A percentile compares a stretch with the other conserved stretches of the same genome.
These are phyloP conservation scores for Carpinus viminea DNA, from an alignment of 306 rosid genomes.

Conservation along the genomic window DNA sequence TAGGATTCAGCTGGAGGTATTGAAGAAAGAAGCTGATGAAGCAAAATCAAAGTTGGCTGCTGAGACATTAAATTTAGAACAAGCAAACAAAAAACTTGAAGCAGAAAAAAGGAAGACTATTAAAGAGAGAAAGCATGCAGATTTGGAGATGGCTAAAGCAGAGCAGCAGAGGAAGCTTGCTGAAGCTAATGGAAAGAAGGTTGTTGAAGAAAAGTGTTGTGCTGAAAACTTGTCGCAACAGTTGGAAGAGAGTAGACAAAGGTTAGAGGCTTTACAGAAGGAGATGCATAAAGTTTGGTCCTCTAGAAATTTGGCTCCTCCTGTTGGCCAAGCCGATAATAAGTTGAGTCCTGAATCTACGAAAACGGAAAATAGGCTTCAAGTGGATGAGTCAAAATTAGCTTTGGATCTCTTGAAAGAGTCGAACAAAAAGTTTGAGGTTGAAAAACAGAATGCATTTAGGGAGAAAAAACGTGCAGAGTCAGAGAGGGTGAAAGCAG, in stretches of 20 bases:
- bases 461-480: conserved; percentile 48
- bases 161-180: conserved; percentile 42
- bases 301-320: conserved; percentile 6
- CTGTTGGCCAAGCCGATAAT: conserved; percentile 11
- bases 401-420: conserved; percentile 34
- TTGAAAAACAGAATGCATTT: conserved; percentile 45
- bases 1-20: conserved; percentile 41
- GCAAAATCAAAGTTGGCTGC: conserved; percentile 47
- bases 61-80: conserved; percentile 43
- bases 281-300: conserved; percentile 29
- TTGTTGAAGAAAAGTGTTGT: conserved; percentile 27
- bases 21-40: conserved; percentile 59
- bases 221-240: conserved; percentile 41
- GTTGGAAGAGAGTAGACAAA: conserved; percentile 32
- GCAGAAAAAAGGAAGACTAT: conserved; percentile 48
- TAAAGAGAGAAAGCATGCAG: conserved; percentile 55
- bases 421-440: conserved; percentile 39
- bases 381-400: conserved; percentile 20
- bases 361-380: conserved; percentile 13
- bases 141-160: conserved; percentile 53
- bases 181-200: conserved; percentile 30
- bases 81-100: conserved; percentile 48
- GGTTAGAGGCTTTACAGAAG: conserved; percentile 35
- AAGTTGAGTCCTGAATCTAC: neutral
- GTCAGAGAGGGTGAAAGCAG: conserved; percentile 40